Percentiles rank a stretch among this genome's conserved stretches.
Conservation (phyloP, 257 asterid species). For the Solanum verrucosum region DNA sequence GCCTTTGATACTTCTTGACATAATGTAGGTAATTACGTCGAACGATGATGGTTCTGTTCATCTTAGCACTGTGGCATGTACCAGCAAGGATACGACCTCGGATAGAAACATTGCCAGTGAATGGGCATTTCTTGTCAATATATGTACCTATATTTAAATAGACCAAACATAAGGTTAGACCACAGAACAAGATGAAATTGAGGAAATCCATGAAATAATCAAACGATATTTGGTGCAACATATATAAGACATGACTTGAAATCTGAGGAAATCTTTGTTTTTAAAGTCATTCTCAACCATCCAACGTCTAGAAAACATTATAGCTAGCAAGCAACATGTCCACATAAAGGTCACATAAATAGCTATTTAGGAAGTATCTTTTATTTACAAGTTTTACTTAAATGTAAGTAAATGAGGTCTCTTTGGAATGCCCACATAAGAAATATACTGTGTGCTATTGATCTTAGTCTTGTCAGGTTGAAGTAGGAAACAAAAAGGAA, state of each 20-base stretch:
- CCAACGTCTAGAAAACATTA: neutral
- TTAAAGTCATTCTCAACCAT: neutral
- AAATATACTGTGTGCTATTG: neutral
- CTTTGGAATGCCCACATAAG: neutral
- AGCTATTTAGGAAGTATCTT: neutral
- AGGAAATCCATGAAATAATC: neutral
- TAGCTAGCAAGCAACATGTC: neutral
- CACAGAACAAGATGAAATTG: neutral
- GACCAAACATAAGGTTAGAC: neutral
- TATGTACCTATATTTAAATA: neutral
- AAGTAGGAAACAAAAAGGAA: neutral
- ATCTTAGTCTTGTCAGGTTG: neutral
- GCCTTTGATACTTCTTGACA: constrained; percentile 45
- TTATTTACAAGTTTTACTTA: neutral
- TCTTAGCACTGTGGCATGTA: constrained; percentile 44
- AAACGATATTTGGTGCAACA: neutral
- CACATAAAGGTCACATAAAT: neutral
- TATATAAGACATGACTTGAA: neutral
- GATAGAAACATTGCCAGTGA: constrained; percentile 26
- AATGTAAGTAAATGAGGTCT: neutral
- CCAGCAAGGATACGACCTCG: constrained; percentile 36
- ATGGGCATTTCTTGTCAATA: constrained; percentile 32
- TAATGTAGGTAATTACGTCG: constrained; percentile 34
- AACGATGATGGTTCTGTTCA: constrained; percentile 41
- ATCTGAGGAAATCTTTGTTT: neutral